A percentile compares a stretch with the other conserved stretches of the same genome.
These are phyloP conservation scores for Naganishia vishniacii DNA, from an alignment of 768 basidiomycete genomes.

Conservation along the genomic window DNA sequence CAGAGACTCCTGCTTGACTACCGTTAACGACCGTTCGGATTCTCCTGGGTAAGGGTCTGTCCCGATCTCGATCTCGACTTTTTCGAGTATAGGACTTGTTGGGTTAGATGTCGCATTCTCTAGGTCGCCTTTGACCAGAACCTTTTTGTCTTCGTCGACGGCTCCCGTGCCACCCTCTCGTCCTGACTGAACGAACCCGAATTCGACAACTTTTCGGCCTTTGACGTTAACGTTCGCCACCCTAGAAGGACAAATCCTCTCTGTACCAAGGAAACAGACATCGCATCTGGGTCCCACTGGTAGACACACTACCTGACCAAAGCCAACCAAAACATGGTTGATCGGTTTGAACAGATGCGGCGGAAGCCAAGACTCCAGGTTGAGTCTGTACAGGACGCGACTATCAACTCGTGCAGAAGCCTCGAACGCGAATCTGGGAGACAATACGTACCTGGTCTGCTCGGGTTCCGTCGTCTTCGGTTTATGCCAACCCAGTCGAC, in stretches of 20 bases:
- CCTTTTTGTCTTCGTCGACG: neutral
- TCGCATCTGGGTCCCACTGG: constrained; percentile 48
- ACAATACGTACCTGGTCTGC: constrained; percentile 62
- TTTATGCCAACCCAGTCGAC: constrained; percentile 80
- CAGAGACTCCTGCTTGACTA: neutral
- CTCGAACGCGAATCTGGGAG: neutral
- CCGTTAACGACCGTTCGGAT: neutral
- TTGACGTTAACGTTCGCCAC: constrained; percentile 38
- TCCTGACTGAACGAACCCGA: constrained; percentile 33
- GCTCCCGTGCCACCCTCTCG: neutral
- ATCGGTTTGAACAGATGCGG: constrained; percentile 43
- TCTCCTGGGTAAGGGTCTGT: neutral
- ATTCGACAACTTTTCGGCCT: constrained; percentile 41
- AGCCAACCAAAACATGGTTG: constrained; percentile 47
- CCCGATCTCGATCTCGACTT: neutral
- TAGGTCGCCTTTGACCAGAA: neutral
- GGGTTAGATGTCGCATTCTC: neutral
- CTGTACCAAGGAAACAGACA: constrained; percentile 40
- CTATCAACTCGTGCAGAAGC: too few relatives aligned
- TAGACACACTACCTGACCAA: constrained; percentile 46
- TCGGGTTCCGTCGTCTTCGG: constrained; percentile 78
- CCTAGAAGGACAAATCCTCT: constrained; percentile 39
- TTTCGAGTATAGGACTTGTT: too few relatives aligned
- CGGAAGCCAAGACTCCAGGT: constrained; percentile 47
- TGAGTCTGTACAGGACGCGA: constrained; percentile 29